Base-by-base conservation (phyloP, 2,329 filamentous ascomycete genomes). In the Aspergillus tamarii region DNA sequence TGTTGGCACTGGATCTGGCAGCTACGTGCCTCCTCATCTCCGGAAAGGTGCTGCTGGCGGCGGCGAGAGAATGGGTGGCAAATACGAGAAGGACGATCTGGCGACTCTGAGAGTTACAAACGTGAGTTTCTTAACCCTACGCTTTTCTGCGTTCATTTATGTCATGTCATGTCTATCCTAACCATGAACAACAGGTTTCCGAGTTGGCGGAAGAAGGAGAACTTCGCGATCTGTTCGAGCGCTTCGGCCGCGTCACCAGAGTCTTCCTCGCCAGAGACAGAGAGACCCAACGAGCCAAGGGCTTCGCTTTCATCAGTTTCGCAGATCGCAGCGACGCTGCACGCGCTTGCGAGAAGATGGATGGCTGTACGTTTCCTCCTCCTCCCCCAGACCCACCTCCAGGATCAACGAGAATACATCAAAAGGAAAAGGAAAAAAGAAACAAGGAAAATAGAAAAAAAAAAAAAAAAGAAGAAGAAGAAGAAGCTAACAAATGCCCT, bases 241-340 rank as follows among this genome's bases (percentile, higher is more conserved):
- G 95, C 72, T 97, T 95, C 79, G 95, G 95, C 76, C 92, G 94
- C 72, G 95, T 99, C 77, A 98, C 94, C 62, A 89, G 95, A 80
- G 95, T 99, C 57, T 99, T 99, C 86, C 82, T 99, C 75, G 95
- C 95, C 74, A 98, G 97, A 87, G 95, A 99, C 84, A 87, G 95
- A 78, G 95, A 99, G 74, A 99, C 95, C 46, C 92, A 93, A 66
- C 84, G 94, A 78, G 95, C 95, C 73, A 99, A 99, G 88, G 95
- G 95, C 67, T 99, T 99, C 79, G 96, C 96, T 30, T 99, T 99
- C 80, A 96, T 99, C 85, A 96, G 92, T 81, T 99, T 95, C 77
- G 92, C 91, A 65, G 95, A 99, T 80, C 86, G 95, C 72, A 81
- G 85, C 71, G 95, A 99, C 80, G 95, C 95, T 71, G 91, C 92